Evolutionary conservation across 352 stramenopile species (phyloP).

Genomic region (Halophytophthora batemanensis): DNA sequence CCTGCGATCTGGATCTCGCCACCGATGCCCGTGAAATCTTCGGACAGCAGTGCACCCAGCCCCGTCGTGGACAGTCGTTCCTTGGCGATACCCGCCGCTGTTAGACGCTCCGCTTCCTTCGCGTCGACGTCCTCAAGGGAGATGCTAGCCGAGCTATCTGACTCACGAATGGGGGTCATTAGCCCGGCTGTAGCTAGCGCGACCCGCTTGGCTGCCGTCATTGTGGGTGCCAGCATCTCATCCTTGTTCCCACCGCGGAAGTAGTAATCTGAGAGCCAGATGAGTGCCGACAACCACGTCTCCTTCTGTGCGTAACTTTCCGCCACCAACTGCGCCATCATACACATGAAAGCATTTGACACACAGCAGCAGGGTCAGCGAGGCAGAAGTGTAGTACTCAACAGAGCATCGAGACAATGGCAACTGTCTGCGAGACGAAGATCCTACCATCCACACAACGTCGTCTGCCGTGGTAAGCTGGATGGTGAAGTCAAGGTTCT

Average conservation of each 20-base stretch:
- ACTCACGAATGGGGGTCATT: conserved; percentile 48
- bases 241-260: conserved; percentile 37
- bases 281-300: conserved; percentile 80
- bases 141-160: conserved; percentile 33
- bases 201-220: conserved; percentile 36
- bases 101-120: conserved; percentile 24
- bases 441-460: conserved; percentile 75
- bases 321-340: conserved; percentile 50
- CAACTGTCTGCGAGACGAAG: neutral
- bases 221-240: conserved; percentile 18
- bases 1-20: conserved; percentile 68
- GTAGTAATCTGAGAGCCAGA: conserved; percentile 87
- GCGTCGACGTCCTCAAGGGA: conserved; percentile 19
- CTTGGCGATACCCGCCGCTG: conserved; percentile 27
- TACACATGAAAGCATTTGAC: conserved; percentile 8
- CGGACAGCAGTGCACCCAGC: conserved; percentile 22
- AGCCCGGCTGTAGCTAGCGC: conserved; percentile 39
- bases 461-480: conserved; percentile 74
- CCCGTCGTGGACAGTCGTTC: conserved; percentile 26
- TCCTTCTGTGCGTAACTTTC: conserved; percentile 82
- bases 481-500: conserved; percentile 85
- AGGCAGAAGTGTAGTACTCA: neutral
- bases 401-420: conserved; percentile 19
- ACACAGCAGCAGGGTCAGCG: conserved; percentile 9
- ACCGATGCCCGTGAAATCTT: conserved; percentile 56